Conservation (phyloP, 2,329 filamentous ascomycete genomes). For the Penicillium sp. region DNA sequence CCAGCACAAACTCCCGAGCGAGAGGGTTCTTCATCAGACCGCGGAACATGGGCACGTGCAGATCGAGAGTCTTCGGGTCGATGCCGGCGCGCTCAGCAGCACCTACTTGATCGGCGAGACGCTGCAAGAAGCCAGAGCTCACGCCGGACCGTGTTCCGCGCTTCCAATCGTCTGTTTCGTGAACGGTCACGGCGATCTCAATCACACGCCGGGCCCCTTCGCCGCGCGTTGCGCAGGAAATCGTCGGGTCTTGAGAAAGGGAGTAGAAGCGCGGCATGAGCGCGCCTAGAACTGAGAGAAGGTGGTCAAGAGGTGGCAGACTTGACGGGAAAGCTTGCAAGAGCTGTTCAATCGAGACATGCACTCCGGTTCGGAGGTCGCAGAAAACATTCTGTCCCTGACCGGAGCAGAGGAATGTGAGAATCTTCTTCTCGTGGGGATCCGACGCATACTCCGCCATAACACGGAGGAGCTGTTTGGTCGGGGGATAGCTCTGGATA, state of each 20-base stretch:
- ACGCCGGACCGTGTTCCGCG: constrained; percentile 72
- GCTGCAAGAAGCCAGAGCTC: constrained; percentile 89
- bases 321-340: constrained; percentile 88
- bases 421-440: constrained; percentile 80
- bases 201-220: constrained; percentile 73
- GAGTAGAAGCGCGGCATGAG: constrained; percentile 99
- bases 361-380: constrained; percentile 83
- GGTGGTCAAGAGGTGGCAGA: constrained; percentile 76
- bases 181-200: constrained; percentile 94
- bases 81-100: constrained; percentile 60
- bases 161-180: constrained; percentile 78
- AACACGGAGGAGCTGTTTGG: constrained; percentile 76
- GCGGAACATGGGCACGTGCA: constrained; percentile 95
- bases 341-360: constrained; percentile 80
- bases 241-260: constrained; percentile 89
- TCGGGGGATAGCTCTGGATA: constrained; percentile 86
- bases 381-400: constrained; percentile 93
- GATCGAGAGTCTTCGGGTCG: constrained; percentile 50
- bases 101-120: constrained; percentile 70
- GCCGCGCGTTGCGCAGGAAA: constrained; percentile 66
- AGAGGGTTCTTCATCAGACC: constrained; percentile 96
- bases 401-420: constrained; percentile 78
- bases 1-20: constrained; percentile 82
- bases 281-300: constrained; percentile 76
- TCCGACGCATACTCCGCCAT: constrained; percentile 80